Evolutionary conservation across 345 rosid genomes (phyloP), one percentile per base, ranked within the genome.

Genomic region (Lepidium didymum): DNA sequence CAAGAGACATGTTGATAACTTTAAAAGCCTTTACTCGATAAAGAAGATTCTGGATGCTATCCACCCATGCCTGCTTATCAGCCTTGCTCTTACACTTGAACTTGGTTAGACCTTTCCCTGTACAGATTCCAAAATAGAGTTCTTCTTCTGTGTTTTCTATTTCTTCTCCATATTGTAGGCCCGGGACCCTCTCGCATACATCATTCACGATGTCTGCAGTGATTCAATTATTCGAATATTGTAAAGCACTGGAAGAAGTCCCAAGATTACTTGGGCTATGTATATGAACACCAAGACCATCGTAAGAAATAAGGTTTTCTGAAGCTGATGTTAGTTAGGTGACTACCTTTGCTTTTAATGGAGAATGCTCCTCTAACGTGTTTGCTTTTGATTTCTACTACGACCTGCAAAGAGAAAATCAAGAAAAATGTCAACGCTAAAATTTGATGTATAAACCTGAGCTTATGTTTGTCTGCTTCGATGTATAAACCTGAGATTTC

Each of bases 341-440:
- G 5, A 33, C 36, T 64, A 90, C 98, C 82, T 85, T 88, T 94
- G 64, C 83, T 86, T 65, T 87, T 94, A 80, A 83, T 88, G 65
- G 96, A 87, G 83, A 94, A 91, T 6, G 97, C 95, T 68, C 99
- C 99, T 74, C 95, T 80, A 40, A 89, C 89, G 9, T 94, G 92
- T 70, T 88, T 94, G 90, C 87, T 85, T 77, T 88, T 94, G 44
- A 90, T 82, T 77, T 82, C 85, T 47, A 86, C 75, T 40, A 86
- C 77, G 59, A 93, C 90, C 96, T 89, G 84, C 47, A 67, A 63
- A 54, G 4, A 40, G 8, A 33, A 49, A 58, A 15, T 27, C 5
- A 0, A 43, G 16, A 1, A 54, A 61, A 53, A 36, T 6, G 4
- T 67, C 63, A 74, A 60, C n/a, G 34, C 10, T n/a, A 35, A 4